These are phyloP conservation scores for Lasiosphaeria miniovina DNA, from an alignment of 495 filamentous ascomycete genomes.

Conservation along the genomic window DNA sequence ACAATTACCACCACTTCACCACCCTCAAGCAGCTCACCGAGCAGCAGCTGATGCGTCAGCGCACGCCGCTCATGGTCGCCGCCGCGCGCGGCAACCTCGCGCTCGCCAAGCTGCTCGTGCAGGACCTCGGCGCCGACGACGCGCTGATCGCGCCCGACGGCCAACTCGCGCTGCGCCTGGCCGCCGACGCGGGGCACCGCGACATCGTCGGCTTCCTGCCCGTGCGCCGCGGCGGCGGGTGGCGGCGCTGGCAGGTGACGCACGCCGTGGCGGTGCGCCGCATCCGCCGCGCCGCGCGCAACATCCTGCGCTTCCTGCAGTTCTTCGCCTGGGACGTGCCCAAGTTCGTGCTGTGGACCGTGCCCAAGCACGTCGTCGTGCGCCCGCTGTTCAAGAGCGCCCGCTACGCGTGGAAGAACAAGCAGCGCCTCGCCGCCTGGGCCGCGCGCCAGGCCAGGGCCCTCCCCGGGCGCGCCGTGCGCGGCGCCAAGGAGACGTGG, in stretches of 20 bases:
- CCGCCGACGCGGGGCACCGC: constrained; percentile 25
- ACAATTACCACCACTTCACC: background rate
- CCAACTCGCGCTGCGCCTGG: constrained; percentile 30
- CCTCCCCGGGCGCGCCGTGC: constrained; percentile 29
- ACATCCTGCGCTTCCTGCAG: constrained; percentile 28
- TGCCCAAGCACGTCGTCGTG: constrained; percentile 34
- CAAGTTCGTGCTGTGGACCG: constrained; percentile 29
- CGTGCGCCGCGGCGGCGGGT: constrained; percentile 30
- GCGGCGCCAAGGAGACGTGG: constrained; percentile 12
- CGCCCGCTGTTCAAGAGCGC: constrained; percentile 17
- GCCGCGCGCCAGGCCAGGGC: constrained; percentile 17
- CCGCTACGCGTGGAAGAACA: constrained; percentile 30
- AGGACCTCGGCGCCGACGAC: constrained; percentile 29
- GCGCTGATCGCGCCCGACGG: constrained; percentile 29
- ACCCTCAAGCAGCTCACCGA: too few species aligned
- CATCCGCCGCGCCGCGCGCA: constrained; percentile 17
- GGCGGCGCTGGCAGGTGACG: constrained; percentile 24
- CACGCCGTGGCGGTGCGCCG: constrained; percentile 23
- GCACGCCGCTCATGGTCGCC: constrained; percentile 35
- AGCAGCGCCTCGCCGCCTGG: constrained; percentile 24
- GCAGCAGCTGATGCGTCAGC: background rate
- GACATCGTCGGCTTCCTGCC: constrained; percentile 34
- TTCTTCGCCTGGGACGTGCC: constrained; percentile 28
- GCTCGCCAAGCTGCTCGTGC: constrained; percentile 24
- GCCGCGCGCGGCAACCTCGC: constrained; percentile 24